These are phyloP conservation scores for Monotropa hypopitys DNA, from an alignment of 179 eudicot species.

Conservation along the genomic window DNA sequence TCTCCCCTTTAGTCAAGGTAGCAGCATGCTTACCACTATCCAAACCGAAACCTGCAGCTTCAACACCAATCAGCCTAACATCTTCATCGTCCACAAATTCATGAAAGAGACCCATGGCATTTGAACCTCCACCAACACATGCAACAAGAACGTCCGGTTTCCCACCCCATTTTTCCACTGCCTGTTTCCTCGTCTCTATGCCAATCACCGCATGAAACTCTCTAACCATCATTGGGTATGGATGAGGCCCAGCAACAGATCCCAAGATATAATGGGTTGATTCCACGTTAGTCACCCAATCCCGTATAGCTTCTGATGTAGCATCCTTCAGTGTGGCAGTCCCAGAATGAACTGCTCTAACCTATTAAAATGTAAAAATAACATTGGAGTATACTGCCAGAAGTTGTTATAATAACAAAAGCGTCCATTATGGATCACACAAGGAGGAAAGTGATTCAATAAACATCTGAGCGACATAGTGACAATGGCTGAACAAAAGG, in stretches of 20 bases:
- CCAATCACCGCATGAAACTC: conserved; percentile 88
- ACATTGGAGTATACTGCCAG: not conserved
- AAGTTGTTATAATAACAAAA: not conserved
- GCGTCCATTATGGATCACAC: not conserved
- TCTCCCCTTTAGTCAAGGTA: conserved; percentile 57
- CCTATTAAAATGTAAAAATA: conserved; percentile 14
- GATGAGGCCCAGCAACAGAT: conserved; percentile 79
- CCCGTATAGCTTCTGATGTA: conserved; percentile 70
- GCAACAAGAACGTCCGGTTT: conserved; percentile 78
- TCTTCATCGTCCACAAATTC: conserved; percentile 61
- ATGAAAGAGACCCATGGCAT: conserved; percentile 86
- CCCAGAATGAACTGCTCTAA: conserved; percentile 47
- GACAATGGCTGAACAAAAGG: not conserved
- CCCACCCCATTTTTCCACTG: conserved; percentile 83
- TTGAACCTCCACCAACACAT: conserved; percentile 87
- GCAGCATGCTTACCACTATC: conserved; percentile 78
- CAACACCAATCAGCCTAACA: conserved; percentile 65
- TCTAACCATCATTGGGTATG: conserved; percentile 86
- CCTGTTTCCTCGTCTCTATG: conserved; percentile 78
- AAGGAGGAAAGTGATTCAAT: not conserved
- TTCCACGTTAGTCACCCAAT: conserved; percentile 64
- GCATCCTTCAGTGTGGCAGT: conserved; percentile 71
- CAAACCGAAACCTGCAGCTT: conserved; percentile 71
- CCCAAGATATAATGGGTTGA: conserved; percentile 54
- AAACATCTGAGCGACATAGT: not conserved